A percentile compares a stretch with the other conserved stretches of the same genome.
Conservation (phyloP, 805 yeast species). For the Lipomyces lipofer region DNA sequence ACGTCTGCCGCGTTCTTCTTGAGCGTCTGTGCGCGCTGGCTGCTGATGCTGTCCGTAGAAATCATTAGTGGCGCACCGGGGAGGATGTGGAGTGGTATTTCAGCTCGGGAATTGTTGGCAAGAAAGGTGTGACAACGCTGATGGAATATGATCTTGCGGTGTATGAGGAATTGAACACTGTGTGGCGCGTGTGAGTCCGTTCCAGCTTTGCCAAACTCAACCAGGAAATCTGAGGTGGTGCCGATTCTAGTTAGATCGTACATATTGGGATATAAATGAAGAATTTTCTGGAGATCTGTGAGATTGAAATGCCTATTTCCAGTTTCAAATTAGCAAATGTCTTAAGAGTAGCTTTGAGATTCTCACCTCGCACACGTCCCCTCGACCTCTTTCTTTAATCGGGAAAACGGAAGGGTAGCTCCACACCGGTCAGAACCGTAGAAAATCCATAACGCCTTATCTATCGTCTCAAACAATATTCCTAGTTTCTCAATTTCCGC, state of each 20-base stretch:
- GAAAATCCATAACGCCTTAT: not conserved
- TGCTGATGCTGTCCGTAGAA: not conserved
- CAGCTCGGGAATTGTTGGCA: not conserved
- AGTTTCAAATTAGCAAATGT: not conserved
- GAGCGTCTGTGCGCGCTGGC: not conserved
- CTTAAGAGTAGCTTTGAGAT: too few relatives aligned
- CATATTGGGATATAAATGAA: not conserved
- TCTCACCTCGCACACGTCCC: not conserved
- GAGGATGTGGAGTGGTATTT: not conserved
- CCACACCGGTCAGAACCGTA: not conserved
- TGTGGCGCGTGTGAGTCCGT: too few relatives aligned
- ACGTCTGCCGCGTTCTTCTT: slow-evolving; percentile 1
- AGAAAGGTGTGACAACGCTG: not conserved
- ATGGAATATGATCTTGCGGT: too few relatives aligned
- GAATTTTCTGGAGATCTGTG: not conserved
- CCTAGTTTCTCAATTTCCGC: not conserved
- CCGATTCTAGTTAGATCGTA: not conserved
- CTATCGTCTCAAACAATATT: not conserved
- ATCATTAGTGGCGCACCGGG: not conserved
- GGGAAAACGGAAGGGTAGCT: not conserved
- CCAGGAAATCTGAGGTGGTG: not conserved
- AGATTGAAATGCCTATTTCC: not conserved
- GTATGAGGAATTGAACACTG: too few relatives aligned
- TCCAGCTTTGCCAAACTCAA: too few relatives aligned
- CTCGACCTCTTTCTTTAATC: not conserved